These are phyloP conservation scores for Fusarium zealandicum DNA, from an alignment of 2,329 filamentous ascomycete species.

Conservation along the genomic window DNA sequence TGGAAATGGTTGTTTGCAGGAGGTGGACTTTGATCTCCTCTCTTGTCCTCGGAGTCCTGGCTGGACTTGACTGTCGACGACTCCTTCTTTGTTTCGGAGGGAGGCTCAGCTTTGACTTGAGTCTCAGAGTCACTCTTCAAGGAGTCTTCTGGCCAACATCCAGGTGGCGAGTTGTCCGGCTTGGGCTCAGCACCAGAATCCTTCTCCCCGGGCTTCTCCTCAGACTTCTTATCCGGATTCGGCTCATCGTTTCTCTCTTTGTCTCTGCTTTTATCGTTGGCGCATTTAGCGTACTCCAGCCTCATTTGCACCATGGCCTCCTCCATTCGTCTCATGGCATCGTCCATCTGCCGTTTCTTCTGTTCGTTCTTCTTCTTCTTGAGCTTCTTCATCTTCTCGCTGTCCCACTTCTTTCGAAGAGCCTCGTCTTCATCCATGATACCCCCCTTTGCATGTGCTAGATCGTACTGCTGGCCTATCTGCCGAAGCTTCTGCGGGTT, in stretches of 20 bases:
- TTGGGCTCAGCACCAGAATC: slow-evolving; percentile 13
- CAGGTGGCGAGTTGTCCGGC: slow-evolving; percentile 19
- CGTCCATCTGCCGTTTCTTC: slow-evolving; percentile 31
- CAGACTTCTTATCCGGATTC: neutral
- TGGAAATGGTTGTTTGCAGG: neutral
- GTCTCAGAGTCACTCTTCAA: slow-evolving; percentile 27
- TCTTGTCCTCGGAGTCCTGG: slow-evolving; percentile 19
- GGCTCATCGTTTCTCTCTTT: slow-evolving; percentile 14
- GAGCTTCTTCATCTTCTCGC: slow-evolving; percentile 39
- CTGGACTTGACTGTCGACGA: slow-evolving; percentile 7
- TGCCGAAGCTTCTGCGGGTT: slow-evolving; percentile 70
- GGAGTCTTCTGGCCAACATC: slow-evolving; percentile 35
- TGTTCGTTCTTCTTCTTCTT: slow-evolving; percentile 39
- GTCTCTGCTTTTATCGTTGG: slow-evolving; percentile 26
- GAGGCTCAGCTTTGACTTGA: slow-evolving; percentile 5
- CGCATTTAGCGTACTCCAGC: slow-evolving; percentile 29
- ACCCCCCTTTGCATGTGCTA: slow-evolving; percentile 66
- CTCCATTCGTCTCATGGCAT: slow-evolving; percentile 41
- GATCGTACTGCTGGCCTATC: slow-evolving; percentile 66
- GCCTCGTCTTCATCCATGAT: slow-evolving; percentile 57
- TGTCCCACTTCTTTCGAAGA: slow-evolving; percentile 40
- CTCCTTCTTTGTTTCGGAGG: slow-evolving; percentile 8
- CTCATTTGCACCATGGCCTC: slow-evolving; percentile 38
- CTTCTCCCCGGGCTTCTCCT: slow-evolving; percentile 17
- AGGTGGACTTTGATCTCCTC: neutral